phyloP scores from a whole-genome alignment of 345 rosid genomes.

The Populus davidiana region DNA sequence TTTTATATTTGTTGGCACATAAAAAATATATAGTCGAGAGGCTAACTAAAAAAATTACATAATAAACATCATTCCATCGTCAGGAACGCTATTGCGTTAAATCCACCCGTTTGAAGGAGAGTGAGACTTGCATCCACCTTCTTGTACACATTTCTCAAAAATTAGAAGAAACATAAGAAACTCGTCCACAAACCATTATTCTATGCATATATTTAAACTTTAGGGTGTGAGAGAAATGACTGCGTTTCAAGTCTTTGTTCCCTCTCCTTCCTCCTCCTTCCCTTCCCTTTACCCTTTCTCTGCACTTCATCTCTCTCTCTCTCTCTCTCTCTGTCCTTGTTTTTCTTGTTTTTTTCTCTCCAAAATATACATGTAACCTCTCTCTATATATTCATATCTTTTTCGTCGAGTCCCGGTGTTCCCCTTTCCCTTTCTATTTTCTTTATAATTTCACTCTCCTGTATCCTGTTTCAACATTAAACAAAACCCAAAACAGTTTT shows the following conservation, averaged over 20 bases:
- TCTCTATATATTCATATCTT: conserved; percentile 11
- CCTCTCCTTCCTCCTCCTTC: neutral
- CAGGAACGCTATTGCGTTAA: neutral
- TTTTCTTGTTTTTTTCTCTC: conserved; percentile 2
- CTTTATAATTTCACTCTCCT: conserved; percentile 20
- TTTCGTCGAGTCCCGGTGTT: conserved; percentile 17
- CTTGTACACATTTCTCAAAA: neutral
- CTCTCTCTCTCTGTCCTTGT: neutral
- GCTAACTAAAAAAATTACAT: neutral
- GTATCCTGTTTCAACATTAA: conserved; percentile 5
- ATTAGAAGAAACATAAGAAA: neutral
- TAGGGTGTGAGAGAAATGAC: conserved; percentile 17
- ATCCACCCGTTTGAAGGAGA: neutral
- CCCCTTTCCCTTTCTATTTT: conserved; percentile 16
- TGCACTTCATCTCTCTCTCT: conserved; percentile 10
- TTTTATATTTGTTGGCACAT: neutral
- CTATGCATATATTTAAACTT: conserved; percentile 2
- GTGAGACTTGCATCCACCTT: neutral
- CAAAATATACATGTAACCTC: conserved; percentile 2
- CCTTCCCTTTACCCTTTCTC: neutral
- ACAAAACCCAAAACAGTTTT: conserved; percentile 31
- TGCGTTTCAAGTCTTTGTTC: conserved; percentile 20
- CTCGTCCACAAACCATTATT: conserved; percentile 4
- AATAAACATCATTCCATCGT: neutral
- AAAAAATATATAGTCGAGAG: neutral